Base-by-base conservation (phyloP, 1,284 basidiomycete genomes). In the Amylostereum areolatum region DNA sequence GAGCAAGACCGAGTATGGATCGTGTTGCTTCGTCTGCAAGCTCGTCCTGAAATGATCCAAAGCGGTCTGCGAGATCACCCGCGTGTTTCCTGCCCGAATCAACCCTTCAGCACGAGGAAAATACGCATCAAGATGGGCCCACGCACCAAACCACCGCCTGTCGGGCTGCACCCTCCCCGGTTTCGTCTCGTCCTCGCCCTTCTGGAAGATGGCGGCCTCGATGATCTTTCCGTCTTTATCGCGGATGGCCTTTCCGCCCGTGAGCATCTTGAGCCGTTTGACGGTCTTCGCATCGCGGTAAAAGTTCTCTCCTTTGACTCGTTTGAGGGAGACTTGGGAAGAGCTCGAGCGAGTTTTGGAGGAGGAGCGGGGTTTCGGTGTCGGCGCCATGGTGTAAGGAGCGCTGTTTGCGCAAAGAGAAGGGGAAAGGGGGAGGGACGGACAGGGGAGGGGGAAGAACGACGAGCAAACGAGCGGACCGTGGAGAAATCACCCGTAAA, bases 51-150 rank as follows among this genome's bases (percentile, higher is more conserved):
- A 97, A 66, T 96, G 94, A 62, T 97, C 94, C 60, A 97, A 70
- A 5, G 94, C 93, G 36, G 81, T 89, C 64, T 97, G 94, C n/a
- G 91, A 93, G 65, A 99, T 98, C 47, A 98, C 96, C 62, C 97
- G 79, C 9, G 97, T 99, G 71, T 99, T 99, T 43, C 95, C 91
- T 94, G 55, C 32, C 52, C n/a, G n/a, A n/a, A n/a, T n/a, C n/a
- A n/a, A n/a, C n/a, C n/a, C n/a, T n/a, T n/a, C n/a, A n/a, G n/a
- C n/a, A n/a, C n/a, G n/a, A n/a, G n/a, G n/a, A n/a, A n/a, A n/a
- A n/a, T n/a, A n/a, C n/a, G n/a, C n/a, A n/a, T n/a, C n/a, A 32
- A 28, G 3, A 35, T 32, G 37, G 40, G 45, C 40, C 35, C 37
- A 77, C 87, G 60, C 62, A 94, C 92, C 94, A 61, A 97, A 97